Base-by-base conservation (phyloP, 75 land plant species). In the Pinus albicaulis region DNA sequence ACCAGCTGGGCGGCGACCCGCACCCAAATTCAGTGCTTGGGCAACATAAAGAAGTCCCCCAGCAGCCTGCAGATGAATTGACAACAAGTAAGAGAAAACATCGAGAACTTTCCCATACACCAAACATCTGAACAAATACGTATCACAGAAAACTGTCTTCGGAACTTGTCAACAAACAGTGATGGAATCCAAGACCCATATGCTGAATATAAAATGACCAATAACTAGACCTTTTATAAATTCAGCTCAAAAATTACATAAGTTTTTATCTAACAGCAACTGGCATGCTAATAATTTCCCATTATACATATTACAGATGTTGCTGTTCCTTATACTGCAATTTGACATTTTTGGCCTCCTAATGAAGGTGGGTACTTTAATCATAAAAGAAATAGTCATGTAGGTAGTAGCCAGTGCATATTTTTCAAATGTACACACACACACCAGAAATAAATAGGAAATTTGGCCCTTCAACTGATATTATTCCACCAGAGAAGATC, bases 11-110 rank as follows among this genome's bases (percentile, higher is more conserved):
- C 69, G 69, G 69, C 69, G 20, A 65, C 41, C 44, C 41, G 19
- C 69, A 65, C 36, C n/a, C 69, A 65, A 16, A 65, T 65, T 65
- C 20, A 65, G 69, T 16, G 44, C 69, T 65, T 65, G n/a, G n/a
- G 69, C 69, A 65, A 65, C 69, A 36, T 31, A 65, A 14, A 65
- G 25, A 65, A 65, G 19, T 38, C 69, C 69, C 26, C 69, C 69
- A 65, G 69, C 69, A 34, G 69, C 69, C 69, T 65, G 69, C 44
- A 65, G 12, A 17, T 14, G 41, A 65, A 65, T 25, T 13, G 12
- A 65, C 41, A 65, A 31, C n/a, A 65, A 34, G 69, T 31, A 38
- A 34, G 36, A 31, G 5, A 15, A 13, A 15, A 12, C 13, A 63
- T 31, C 17, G 3, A 62, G 28, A 62, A 16, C 38, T 13, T 36